Evolutionary conservation across 495 filamentous ascomycete species (phyloP), one percentile per base, ranked within the genome.

Genomic region (Letharia lupina): DNA sequence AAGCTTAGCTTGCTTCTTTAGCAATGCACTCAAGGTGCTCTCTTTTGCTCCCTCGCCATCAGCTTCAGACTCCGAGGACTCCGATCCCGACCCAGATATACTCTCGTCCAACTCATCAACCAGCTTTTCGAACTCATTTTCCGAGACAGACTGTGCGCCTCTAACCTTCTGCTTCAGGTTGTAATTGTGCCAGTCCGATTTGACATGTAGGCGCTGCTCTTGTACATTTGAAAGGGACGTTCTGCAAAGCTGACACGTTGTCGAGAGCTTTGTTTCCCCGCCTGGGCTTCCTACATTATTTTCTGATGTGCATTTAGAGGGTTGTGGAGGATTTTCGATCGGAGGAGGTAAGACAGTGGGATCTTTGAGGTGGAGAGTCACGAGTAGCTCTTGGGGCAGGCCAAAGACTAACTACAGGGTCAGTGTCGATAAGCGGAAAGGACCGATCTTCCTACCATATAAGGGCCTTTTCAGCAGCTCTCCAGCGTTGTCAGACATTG

Each of bases 181-280:
- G 75, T 96, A 98, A 63, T 88, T 82, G 75, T 98, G 94, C 58
- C 93, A 81, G 74, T 98, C 94, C n/a, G 93, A 96, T 63, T 88
- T 87, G 37, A 89, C 85, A 78, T 98, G 94, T 62, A 83, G 81
- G 56, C 89, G 84, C 70, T 98, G 95, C 61, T 96, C 92, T 70
- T 87, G 81, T 37, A 96, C 85, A 37, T 79, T 88, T 37, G 75
- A 69, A 70, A 90, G 94, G 0, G 81, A 77, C 23, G 90, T 79
- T 41, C 82, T 81, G 76, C 94, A 98, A 20, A 98, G 85, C 6
- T 87, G 83, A 72, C 94, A 98, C 33, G 89, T 84, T 50, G 90
- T 91, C 5, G 91, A 83, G 5, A 85, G 84, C 48, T 84, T 80
- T 42, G 84, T 72, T 15, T 64, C 45, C 12, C 76, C 76, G 50